phyloP scores from a whole-genome alignment of 2,329 filamentous ascomycete species.

The Claviceps quebecensis region DNA sequence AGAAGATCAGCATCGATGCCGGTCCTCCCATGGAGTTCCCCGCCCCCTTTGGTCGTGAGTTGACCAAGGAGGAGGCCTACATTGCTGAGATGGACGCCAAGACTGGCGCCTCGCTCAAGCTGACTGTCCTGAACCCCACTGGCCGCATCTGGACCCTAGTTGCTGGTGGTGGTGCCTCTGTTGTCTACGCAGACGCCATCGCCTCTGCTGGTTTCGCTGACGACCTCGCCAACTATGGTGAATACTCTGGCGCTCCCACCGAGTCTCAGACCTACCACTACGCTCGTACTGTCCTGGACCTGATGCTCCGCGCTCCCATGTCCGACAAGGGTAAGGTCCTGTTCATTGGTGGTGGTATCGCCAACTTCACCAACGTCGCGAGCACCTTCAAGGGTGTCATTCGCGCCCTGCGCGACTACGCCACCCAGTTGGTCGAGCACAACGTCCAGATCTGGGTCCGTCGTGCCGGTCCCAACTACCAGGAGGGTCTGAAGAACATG shows the following conservation, averaged over 20 bases:
- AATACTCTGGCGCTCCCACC: slow-evolving; percentile 97
- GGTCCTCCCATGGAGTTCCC: slow-evolving; percentile 98
- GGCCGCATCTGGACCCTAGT: slow-evolving; percentile 97
- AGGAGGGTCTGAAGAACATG: slow-evolving; percentile 99
- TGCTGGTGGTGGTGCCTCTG: slow-evolving; percentile 96
- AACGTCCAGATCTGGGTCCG: slow-evolving; percentile 96
- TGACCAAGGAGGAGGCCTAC: slow-evolving; percentile 98
- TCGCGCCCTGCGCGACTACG: slow-evolving; percentile 81
- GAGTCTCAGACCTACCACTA: slow-evolving; percentile 99
- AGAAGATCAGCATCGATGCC: slow-evolving; percentile 84
- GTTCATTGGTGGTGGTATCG: slow-evolving; percentile 99
- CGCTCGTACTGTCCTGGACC: slow-evolving; percentile 87
- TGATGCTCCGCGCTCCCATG: slow-evolving; percentile 85
- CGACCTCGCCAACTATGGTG: slow-evolving; percentile 97
- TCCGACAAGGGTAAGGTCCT: slow-evolving; percentile 90
- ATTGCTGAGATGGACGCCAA: slow-evolving; percentile 98
- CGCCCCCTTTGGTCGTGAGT: slow-evolving; percentile 93
- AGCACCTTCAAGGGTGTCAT: slow-evolving; percentile 99
- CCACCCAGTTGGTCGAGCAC: slow-evolving; percentile 79
- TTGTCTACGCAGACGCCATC: slow-evolving; percentile 98
- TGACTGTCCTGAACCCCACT: slow-evolving; percentile 83
- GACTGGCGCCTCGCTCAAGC: slow-evolving; percentile 96
- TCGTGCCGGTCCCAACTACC: slow-evolving; percentile 86
- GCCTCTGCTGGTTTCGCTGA: slow-evolving; percentile 89
- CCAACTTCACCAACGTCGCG: slow-evolving; percentile 99